Evolutionary conservation across 306 rosid genomes (phyloP).

Genomic region (Morella rubra): DNA sequence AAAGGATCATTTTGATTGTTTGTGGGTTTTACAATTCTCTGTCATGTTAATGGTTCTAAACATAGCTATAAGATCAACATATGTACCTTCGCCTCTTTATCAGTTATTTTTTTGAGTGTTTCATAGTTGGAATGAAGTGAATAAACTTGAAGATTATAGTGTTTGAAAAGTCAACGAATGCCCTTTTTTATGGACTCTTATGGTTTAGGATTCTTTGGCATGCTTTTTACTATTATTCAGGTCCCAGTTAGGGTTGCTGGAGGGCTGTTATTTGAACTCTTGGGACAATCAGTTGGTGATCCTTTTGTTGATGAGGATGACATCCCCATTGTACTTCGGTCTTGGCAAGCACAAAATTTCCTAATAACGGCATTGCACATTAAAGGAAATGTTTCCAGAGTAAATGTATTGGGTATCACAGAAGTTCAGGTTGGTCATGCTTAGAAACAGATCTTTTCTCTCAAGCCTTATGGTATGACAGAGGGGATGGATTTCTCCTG

Average conservation of each 20-base stretch:
- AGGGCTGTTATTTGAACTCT: conserved; percentile 87
- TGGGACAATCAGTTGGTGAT: conserved; percentile 94
- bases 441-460: conserved; percentile 13
- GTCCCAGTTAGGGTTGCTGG: conserved; percentile 98
- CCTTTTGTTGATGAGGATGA: conserved; percentile 85
- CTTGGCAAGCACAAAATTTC: conserved; percentile 95
- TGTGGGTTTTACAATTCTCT: background rate
- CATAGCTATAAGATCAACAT: background rate
- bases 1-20: background rate
- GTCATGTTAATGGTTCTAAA: background rate
- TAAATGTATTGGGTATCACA: conserved; percentile 77
- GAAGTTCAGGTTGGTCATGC: conserved; percentile 85
- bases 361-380: conserved; percentile 78
- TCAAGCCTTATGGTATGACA: conserved; percentile 7
- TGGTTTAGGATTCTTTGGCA: background rate
- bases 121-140: background rate
- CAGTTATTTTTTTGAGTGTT: background rate
- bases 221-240: conserved; percentile 34
- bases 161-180: background rate
- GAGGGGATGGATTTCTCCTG: background rate
- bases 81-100: background rate
- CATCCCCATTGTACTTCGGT: conserved; percentile 85
- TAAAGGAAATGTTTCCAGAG: conserved; percentile 56
- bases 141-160: background rate
- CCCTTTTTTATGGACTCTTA: background rate